These are phyloP conservation scores for Penicillium sp. DNA, from an alignment of 2,329 filamentous ascomycete species.

Conservation along the genomic window DNA sequence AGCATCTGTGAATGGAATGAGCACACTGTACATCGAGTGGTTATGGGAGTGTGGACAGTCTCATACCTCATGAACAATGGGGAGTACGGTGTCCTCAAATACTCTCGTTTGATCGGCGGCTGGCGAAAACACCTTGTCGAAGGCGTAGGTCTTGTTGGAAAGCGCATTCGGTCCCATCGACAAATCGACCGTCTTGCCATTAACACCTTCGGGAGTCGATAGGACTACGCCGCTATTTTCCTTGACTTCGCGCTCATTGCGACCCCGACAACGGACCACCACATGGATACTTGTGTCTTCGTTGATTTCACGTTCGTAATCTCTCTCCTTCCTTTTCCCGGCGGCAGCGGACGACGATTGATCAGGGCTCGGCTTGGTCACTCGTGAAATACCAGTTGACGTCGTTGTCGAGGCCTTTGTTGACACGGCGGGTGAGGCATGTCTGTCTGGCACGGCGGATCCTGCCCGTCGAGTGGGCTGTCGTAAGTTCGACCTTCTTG, in stretches of 20 bases:
- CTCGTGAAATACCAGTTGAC: conserved; percentile 38
- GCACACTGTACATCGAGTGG: background rate
- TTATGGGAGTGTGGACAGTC: background rate
- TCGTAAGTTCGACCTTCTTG: conserved; percentile 56
- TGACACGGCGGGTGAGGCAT: conserved; percentile 73
- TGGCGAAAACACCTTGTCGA: conserved; percentile 95
- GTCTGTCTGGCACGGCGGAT: conserved; percentile 56
- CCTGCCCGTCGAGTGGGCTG: conserved; percentile 58
- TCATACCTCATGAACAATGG: conserved; percentile 86
- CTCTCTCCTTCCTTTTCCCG: conserved; percentile 83
- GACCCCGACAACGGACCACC: conserved; percentile 89
- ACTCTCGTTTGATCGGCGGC: conserved; percentile 93
- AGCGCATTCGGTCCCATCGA: conserved; percentile 91
- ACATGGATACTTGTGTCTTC: conserved; percentile 98
- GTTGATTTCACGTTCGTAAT: conserved; percentile 71
- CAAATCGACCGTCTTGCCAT: conserved; percentile 80
- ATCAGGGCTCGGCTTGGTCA: conserved; percentile 46
- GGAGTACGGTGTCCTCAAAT: conserved; percentile 92
- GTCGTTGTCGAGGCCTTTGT: conserved; percentile 58
- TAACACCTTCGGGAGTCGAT: conserved; percentile 76
- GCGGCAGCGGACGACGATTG: conserved; percentile 60
- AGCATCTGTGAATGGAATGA: conserved; percentile 68
- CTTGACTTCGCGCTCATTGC: conserved; percentile 87
- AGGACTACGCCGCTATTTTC: conserved; percentile 96
- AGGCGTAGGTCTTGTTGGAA: conserved; percentile 94